Evolutionary conservation across 441 rosid genomes (phyloP), one percentile per base, ranked within the genome.

Genomic region (Brassica balearica): DNA sequence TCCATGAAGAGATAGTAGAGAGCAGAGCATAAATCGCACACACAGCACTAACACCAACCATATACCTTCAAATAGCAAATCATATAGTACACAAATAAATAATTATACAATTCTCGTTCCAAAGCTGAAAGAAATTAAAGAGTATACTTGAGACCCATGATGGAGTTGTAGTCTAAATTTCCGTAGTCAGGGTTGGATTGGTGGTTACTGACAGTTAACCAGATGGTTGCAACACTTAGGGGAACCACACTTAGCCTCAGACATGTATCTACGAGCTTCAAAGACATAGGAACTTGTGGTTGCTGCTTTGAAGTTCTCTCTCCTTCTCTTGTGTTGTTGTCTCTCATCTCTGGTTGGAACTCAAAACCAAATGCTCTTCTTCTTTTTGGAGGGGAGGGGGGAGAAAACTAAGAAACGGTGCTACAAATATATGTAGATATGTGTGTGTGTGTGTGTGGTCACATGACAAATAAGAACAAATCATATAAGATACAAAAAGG

Each of bases 231-330:
- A 77, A 80, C 84, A 80, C 90, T 88, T 0, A 93, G 89, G 71
- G 98, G 99, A 78, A 93, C 73, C 19, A 87, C 91, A 64, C 82
- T 86, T 55, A 93, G 82, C 81, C 99, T 84, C 3, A 93, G 92
- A 77, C 86, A 88, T 68, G 76, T 84, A 77, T 93, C 98, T 1
- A 90, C 23, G 41, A 88, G 66, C 86, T 84, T 91, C 12, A 95
- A 88, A 71, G 82, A 43, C 68, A 55, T 74, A 9, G 68, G 72
- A 79, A 41, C 43, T 74, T 79, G 59, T 69, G 91, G 87, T 72
- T 80, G 55, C 25, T 77, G 61, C 51, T 71, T 76, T 59, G 36
- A 68, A 75, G 80, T 73, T 38, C 46, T 62, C 75, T 76, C 71
- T 48, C 53, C 73, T 53, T 58, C 82, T 55, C 27, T 74, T 63